These are phyloP conservation scores for Talaromyces adpressus DNA, from an alignment of 495 filamentous ascomycete genomes.

Conservation along the genomic window DNA sequence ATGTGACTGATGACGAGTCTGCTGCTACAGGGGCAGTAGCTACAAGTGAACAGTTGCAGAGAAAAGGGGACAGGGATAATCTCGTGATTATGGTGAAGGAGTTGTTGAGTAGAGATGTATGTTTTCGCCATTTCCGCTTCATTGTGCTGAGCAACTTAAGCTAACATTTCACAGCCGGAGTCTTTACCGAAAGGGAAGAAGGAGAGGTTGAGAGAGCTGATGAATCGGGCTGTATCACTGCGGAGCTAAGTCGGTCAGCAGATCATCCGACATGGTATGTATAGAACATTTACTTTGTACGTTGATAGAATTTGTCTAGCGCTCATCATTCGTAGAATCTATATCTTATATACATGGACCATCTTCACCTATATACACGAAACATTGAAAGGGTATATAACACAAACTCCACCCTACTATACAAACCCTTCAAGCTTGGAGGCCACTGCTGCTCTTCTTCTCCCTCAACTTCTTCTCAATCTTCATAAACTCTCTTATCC, in stretches of 20 bases:
- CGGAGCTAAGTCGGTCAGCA: background rate
- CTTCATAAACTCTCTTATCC: conserved; percentile 95
- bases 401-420: background rate
- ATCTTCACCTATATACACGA: background rate
- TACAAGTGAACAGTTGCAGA: conserved; percentile 21
- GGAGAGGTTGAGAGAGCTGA: conserved; percentile 20
- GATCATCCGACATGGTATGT: background rate
- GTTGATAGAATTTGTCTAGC: background rate
- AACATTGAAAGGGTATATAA: background rate
- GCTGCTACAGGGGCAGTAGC: background rate
- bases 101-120: conserved; percentile 46
- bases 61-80: conserved; percentile 54
- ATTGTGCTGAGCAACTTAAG: background rate
- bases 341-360: background rate
- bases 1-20: conserved; percentile 17
- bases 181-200: conserved; percentile 21
- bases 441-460: conserved; percentile 43
- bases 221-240: conserved; percentile 12
- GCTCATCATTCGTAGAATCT: background rate
- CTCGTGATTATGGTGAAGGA: conserved; percentile 54
- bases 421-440: background rate
- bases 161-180: conserved; percentile 21
- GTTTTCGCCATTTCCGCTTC: conserved; percentile 9
- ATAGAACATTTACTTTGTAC: background rate
- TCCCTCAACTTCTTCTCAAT: conserved; percentile 86